Evolutionary conservation across 2,329 filamentous ascomycete species (phyloP), one percentile per base, ranked within the genome.

Genomic region (Xenoacremonium recifei): DNA sequence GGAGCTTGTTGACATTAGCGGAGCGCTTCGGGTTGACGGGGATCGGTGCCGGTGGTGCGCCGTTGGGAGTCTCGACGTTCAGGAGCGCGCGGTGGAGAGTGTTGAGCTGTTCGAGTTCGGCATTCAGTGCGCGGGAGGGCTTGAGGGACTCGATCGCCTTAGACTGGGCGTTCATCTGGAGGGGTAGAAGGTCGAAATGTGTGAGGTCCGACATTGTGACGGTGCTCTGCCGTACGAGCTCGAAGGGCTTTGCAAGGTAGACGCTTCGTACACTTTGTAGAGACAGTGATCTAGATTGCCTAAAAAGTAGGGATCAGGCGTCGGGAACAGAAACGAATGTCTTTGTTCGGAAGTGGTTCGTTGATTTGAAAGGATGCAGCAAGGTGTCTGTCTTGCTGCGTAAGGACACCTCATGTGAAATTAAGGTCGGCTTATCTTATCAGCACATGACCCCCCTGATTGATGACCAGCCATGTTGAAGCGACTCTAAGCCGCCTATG

Each of bases 11-110:
- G 67, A 99, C 87, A 62, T 91, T 83, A 25, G 88, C 89, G 52
- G 80, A 84, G 60, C 92, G 89, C 72, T 96, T 96, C 38, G 89
- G 91, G 74, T 96, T 95, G 48, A 96, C 85, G 45, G 91, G 91
- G 31, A 95, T 78, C 0, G 93, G 93, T 0, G 92, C 87, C 5
- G 91, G 90, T 0, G 92, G 92, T 16, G 89, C 73, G 35, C 70
- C 76, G 45, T 80, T 76, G 5, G 89, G 79, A 9, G 53, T 52
- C 10, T 66, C 65, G 45, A 62, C 40, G 41, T 68, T 67, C 55
- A 93, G 73, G 47, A 97, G 79, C 32, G 78, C 67, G 54, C 82
- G 82, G 80, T 95, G 88, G 37, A 96, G 80, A 37, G 67, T 61
- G 75, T 96, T 96, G 47, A 97, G 82, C 31, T 82, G 72, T 23